Evolutionary conservation across 1,139 yeast species (phyloP), one percentile per base, ranked within the genome.

Genomic region (Candida smagusa): DNA sequence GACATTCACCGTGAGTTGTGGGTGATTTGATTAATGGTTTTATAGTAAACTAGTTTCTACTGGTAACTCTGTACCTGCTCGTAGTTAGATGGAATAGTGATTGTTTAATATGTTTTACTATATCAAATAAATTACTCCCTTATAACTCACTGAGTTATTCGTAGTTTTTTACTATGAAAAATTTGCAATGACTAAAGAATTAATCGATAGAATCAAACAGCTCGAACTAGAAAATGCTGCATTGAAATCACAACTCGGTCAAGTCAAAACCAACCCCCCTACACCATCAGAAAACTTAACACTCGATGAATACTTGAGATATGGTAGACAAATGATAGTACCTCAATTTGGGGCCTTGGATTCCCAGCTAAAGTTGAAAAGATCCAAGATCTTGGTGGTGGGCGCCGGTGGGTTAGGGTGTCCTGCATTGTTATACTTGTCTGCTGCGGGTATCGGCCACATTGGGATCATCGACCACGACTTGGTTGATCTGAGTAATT

Each of bases 371-470:
- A 65, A 61, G 33, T 62, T 94, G 35, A 81, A 81, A 48, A 47
- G 58, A 0, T 45, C 92, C 1, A 74, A 67, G 33, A 74, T 89
- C 0, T 61, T 92, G 24, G 92, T 94, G 0, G 73, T 94, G 7
- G 99, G 99, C 1, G 97, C 97, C 0, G 99, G 98, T 9, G 99
- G 99, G 0, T 69, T 94, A 8, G 98, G 98, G 0, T 84, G 95
- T 48, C 97, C 98, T 1, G 95, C 95, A 0, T 61, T 92, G 35
- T 73, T 86, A 28, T 94, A 94, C 54, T 63, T 94, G 3, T 81
- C 84, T 0, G 96, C 95, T 0, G 85, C 96, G 0, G 98, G 99
- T 2, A 65, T 92, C 3, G 97, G 97, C 1, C 60, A 65, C 2
- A 69, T 92, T 22, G 97, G 97, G 4, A 84, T 94, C 12, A 82